phyloP scores from a whole-genome alignment of 805 yeast species.

The Kuraishia capsulata region DNA sequence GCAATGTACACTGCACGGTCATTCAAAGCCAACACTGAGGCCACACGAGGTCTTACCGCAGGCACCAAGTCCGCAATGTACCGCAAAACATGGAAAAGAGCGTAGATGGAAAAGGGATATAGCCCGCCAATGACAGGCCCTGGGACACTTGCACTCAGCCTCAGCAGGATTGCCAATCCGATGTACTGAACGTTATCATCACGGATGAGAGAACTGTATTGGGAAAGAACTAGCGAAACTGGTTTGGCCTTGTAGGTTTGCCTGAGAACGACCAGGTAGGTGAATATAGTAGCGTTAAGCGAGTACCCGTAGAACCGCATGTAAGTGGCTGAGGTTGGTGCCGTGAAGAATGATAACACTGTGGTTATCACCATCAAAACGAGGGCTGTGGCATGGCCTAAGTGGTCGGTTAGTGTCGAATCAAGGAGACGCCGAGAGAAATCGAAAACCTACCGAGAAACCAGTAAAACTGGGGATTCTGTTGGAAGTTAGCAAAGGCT shows the following conservation, averaged over 20 bases:
- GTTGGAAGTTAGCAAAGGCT: too few relatives aligned
- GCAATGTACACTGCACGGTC: slow-evolving; percentile 34
- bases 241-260: slow-evolving; percentile 42
- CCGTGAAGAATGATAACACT: slow-evolving; percentile 31
- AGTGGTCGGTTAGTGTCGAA: background rate
- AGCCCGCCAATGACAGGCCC: slow-evolving; percentile 35
- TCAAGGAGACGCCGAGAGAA: background rate
- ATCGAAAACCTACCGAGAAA: slow-evolving; percentile 21
- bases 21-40: slow-evolving; percentile 14
- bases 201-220: slow-evolving; percentile 18
- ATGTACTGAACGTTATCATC: slow-evolving; percentile 65
- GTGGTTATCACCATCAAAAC: slow-evolving; percentile 29
- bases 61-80: slow-evolving; percentile 47
- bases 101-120: slow-evolving; percentile 54
- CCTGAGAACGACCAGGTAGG: slow-evolving; percentile 54
- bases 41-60: slow-evolving; percentile 34
- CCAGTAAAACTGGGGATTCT: slow-evolving; percentile 64
- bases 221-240: slow-evolving; percentile 16
- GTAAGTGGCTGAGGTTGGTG: slow-evolving; percentile 18
- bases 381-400: slow-evolving; percentile 45
- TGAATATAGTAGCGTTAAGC: slow-evolving; percentile 42
- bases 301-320: slow-evolving; percentile 29
- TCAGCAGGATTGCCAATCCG: slow-evolving; percentile 28
- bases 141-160: slow-evolving; percentile 31
- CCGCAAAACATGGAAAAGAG: slow-evolving; percentile 54